phyloP scores from a whole-genome alignment of 2,329 filamentous ascomycete species.

The Coleophoma eucalyptorum region DNA sequence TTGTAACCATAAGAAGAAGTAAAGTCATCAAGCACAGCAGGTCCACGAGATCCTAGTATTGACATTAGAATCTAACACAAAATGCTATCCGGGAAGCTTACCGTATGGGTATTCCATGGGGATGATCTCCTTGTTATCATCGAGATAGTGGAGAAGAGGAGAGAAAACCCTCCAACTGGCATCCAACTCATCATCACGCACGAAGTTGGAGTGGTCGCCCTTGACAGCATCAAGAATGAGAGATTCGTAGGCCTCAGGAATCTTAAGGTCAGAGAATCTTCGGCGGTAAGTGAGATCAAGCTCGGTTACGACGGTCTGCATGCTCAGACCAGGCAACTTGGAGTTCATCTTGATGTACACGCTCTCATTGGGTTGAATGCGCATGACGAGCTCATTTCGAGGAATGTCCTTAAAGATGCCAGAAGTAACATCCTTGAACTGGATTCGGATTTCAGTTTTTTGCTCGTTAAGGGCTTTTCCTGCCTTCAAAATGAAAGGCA shows the following conservation, averaged over 20 bases:
- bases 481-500: slow-evolving; percentile 99
- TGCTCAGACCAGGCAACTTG: slow-evolving; percentile 95
- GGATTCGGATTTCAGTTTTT: slow-evolving; percentile 98
- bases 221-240: slow-evolving; percentile 96
- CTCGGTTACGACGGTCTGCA: slow-evolving; percentile 99
- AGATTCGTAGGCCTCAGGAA: slow-evolving; percentile 97
- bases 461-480: slow-evolving; percentile 99
- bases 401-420: slow-evolving; percentile 99
- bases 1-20: slow-evolving; percentile 98
- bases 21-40: slow-evolving; percentile 95
- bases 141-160: slow-evolving; percentile 93
- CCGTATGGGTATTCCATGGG: slow-evolving; percentile 99
- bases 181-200: slow-evolving; percentile 93
- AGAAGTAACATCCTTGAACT: slow-evolving; percentile 99
- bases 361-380: slow-evolving; percentile 98
- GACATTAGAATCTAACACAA: slow-evolving; percentile 4
- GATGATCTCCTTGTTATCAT: slow-evolving; percentile 98
- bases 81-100: slow-evolving; percentile 42
- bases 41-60: slow-evolving; percentile 81
- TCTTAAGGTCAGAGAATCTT: slow-evolving; percentile 98
- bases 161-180: slow-evolving; percentile 99
- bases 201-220: slow-evolving; percentile 99
- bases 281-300: slow-evolving; percentile 96
- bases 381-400: slow-evolving; percentile 97
- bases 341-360: slow-evolving; percentile 99